Conservation (phyloP, 176 grass and related monocot species). For the Phragmites australis region DNA sequence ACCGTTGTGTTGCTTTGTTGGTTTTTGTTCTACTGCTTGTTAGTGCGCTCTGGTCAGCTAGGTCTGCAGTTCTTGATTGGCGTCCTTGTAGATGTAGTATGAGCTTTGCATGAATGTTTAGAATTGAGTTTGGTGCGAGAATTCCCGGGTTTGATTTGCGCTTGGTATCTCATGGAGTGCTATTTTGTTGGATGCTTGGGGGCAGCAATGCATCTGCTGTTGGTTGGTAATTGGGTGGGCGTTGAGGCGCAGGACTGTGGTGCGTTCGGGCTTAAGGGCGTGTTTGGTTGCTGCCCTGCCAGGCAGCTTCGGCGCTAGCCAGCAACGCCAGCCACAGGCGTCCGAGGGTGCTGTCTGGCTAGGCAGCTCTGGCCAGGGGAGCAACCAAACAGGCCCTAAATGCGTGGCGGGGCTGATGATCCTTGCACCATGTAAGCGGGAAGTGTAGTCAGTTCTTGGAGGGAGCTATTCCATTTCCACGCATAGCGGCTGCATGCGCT, state of each 20-base stretch:
- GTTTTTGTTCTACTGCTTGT: not conserved
- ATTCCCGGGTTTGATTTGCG: not conserved
- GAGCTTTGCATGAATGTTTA: not conserved
- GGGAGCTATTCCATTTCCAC: conserved; percentile 8
- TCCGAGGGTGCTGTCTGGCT: too few species aligned
- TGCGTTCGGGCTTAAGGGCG: not conserved
- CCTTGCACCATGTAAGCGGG: not conserved
- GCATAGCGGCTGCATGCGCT: not conserved
- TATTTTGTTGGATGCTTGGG: not conserved
- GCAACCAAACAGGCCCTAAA: too few species aligned
- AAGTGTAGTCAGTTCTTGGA: not conserved
- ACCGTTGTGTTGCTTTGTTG: not conserved
- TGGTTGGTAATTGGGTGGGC: conserved; percentile 37
- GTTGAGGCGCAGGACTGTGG: not conserved
- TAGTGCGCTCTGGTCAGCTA: not conserved
- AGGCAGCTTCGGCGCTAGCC: too few species aligned
- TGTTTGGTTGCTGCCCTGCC: too few species aligned
- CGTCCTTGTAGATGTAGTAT: not conserved
- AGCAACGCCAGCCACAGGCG: too few species aligned
- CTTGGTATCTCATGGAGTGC: not conserved
- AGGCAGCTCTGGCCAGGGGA: too few species aligned
- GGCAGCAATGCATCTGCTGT: conserved; percentile 1
- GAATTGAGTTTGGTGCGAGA: not conserved
- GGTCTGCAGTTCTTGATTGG: not conserved
- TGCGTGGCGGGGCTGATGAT: not conserved